phyloP scores from a whole-genome alignment of 176 grass and related monocot genomes.

The Miscanthus lutarioriparius region DNA sequence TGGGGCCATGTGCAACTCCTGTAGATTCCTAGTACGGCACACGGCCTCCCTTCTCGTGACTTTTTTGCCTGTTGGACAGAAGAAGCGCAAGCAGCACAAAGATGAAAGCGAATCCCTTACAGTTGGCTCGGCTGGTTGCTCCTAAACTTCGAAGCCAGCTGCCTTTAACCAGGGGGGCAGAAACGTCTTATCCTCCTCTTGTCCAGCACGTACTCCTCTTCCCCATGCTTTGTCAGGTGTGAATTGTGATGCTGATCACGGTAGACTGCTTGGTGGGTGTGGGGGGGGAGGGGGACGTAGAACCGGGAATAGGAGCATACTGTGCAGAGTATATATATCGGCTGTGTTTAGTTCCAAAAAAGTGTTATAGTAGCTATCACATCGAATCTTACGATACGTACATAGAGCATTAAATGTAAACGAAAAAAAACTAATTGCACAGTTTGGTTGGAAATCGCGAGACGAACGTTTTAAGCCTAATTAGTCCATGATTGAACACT shows the following conservation, averaged over 20 bases:
- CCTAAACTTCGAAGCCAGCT: not conserved
- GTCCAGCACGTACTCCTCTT: not conserved
- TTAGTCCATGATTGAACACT: too few species aligned
- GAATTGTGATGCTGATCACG: not conserved
- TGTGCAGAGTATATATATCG: too few species aligned
- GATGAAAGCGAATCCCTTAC: not conserved
- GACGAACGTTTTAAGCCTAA: too few species aligned
- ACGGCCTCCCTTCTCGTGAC: slow-evolving; percentile 1
- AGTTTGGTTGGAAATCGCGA: too few species aligned
- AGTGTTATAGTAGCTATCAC: too few species aligned
- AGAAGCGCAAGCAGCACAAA: not conserved
- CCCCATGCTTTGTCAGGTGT: not conserved
- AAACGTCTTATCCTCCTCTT: not conserved
- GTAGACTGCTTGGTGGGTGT: not conserved
- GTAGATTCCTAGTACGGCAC: slow-evolving; percentile 37
- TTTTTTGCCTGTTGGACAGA: too few species aligned
- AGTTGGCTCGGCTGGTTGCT: not conserved
- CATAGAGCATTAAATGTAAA: too few species aligned
- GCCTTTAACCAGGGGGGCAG: not conserved
- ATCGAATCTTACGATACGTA: too few species aligned
- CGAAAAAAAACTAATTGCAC: too few species aligned
- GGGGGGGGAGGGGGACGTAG: too few species aligned
- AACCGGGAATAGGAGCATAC: not conserved
- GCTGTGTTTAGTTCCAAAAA: too few species aligned
- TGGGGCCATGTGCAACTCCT: slow-evolving; percentile 30